Evolutionary conservation across 345 rosid species (phyloP), one percentile per base, ranked within the genome.

Genomic region (Eucalyptus globulus): DNA sequence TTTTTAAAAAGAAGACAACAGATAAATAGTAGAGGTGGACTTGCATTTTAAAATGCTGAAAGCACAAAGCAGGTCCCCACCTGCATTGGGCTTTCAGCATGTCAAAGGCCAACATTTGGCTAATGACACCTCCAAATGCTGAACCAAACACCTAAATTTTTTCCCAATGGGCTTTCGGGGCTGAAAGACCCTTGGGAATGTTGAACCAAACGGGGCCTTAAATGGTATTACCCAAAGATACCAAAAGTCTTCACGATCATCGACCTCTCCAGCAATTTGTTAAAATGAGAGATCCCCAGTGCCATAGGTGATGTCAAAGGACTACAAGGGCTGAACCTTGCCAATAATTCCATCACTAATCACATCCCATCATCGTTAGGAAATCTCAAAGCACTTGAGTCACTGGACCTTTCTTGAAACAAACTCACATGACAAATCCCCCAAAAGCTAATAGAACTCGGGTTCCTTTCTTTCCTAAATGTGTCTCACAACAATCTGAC

Each of bases 401-500:
- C 90, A 4, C 49, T 88, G 37, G 88, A 85, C 27, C 90, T 90
- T 11, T 87, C 88, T 8, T 4, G 8, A 6, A 90, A 83, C 87
- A 90, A 54, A 44, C 88, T 90, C 16, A 67, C 90, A 1, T 45
- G 91, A n/a, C 44, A 43, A 21, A 91, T 90, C 56, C 90, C 91
- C 5, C 54, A 43, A 7, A 86, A 81, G 27, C 86, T 89, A 5
- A 27, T 6, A 16, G 76, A 88, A 9, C 45, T 89, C 8, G 29
- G 24, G 16, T 49, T 53, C 27, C 89, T 80, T 5, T 58, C 50
- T 45, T 19, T 44, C 31, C 87, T 91, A 4, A 54, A 89, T 34
- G 26, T 88, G 21, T 91, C 89, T 5, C 7, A 87, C 31, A 92
- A 92, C 58, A 47, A 86, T 13, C 90, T 93, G 3, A 87, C 87